Base-by-base conservation (phyloP, 495 filamentous ascomycete species). In the Hamigera avellanea region DNA sequence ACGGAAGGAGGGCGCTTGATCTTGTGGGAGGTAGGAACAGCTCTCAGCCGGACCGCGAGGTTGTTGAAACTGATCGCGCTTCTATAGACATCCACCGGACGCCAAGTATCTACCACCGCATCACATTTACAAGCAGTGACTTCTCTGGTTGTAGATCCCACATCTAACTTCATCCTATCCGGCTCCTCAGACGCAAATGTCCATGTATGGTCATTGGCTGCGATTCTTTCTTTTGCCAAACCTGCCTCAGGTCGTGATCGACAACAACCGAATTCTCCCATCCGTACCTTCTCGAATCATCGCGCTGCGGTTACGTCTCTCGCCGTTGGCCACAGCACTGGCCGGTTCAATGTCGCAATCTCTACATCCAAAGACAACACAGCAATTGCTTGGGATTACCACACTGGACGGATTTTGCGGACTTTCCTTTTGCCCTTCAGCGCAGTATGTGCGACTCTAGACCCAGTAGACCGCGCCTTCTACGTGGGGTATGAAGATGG, bases 11-110 rank as follows among this genome's bases (percentile, higher is more conserved):
- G 91, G 12, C 76, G 87, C 35, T 51, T 96, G 39, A 81, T 93
- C 48, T 55, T 93, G 8, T 98, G 91, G 91, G 91, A 98, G 82
- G 86, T 91, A 50, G n/a, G n/a, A n/a, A n/a, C n/a, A n/a, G n/a
- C n/a, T n/a, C n/a, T n/a, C n/a, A n/a, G n/a, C n/a, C n/a, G n/a
- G n/a, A n/a, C n/a, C n/a, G n/a, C n/a, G n/a, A n/a, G n/a, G n/a
- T n/a, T n/a, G n/a, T n/a, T n/a, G n/a, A n/a, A n/a, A n/a, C n/a
- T n/a, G n/a, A n/a, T n/a, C n/a, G n/a, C n/a, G n/a, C 16, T 19
- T 47, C 14, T 35, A 27, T 59, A 93, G 84, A 76, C 78, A 44
- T 81, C 77, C 43, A 93, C 86, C 18, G 91, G 89, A 21, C 73
- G 91, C 49, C 80, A 87, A 62, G 72, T 94, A 32, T 80, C 83